Conservation (phyloP, 192 early-diverging fungal genomes). For the Entrophospora sp. region DNA sequence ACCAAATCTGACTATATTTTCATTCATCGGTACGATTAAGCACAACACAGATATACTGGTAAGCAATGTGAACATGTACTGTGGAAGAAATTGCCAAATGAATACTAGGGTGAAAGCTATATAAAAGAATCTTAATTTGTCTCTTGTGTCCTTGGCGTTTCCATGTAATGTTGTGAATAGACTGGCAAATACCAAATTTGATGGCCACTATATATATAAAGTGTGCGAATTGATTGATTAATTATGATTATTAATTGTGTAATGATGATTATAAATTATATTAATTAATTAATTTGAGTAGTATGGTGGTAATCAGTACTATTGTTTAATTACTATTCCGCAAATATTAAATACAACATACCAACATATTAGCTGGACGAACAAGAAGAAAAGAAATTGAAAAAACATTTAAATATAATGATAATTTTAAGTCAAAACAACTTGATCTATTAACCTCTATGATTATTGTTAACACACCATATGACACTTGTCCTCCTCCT, state of each 20-base stretch:
- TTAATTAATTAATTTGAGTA: too few relatives aligned
- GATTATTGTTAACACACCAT: constrained; percentile 1
- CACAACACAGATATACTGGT: constrained; percentile 31
- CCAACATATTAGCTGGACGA: not conserved
- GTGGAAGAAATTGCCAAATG: constrained; percentile 42
- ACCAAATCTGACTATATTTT: constrained; percentile 28
- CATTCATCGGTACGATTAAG: constrained; percentile 24
- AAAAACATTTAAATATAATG: not conserved
- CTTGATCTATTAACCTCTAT: constrained; percentile 8
- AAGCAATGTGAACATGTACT: constrained; percentile 25
- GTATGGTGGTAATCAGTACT: too few relatives aligned
- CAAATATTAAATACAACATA: too few relatives aligned
- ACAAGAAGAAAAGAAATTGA: constrained; percentile 15
- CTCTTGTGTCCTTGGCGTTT: not conserved
- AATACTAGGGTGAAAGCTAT: constrained; percentile 35
- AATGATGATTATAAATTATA: too few relatives aligned
- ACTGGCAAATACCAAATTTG: constrained; percentile 50
- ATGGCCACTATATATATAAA: constrained; percentile 82
- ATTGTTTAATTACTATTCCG: too few relatives aligned
- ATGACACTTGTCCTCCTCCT: too few relatives aligned
- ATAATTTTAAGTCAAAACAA: not conserved
- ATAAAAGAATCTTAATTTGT: constrained; percentile 31
- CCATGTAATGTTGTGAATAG: constrained; percentile 40
- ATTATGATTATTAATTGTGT: too few relatives aligned
- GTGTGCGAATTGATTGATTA: too few relatives aligned